These are phyloP conservation scores for Crataegus laevigata DNA, from an alignment of 306 rosid species.

Conservation along the genomic window DNA sequence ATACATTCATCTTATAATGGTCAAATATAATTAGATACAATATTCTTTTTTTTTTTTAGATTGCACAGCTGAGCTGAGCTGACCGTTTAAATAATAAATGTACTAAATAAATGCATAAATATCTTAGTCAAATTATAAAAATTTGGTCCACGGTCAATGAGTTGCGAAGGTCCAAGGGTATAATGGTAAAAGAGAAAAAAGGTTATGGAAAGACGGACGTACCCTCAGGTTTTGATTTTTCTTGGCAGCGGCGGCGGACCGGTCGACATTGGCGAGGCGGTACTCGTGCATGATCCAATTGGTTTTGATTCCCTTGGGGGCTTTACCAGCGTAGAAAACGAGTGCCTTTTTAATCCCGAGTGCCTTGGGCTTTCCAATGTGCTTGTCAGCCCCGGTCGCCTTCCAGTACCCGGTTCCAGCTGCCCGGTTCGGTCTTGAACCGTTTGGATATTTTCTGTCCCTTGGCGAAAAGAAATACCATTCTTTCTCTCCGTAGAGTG, in stretches of 20 bases:
- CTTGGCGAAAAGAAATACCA: slow-evolving; percentile 97
- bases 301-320: slow-evolving; percentile 78
- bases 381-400: slow-evolving; percentile 95
- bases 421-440: slow-evolving; percentile 90
- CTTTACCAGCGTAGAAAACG: slow-evolving; percentile 85
- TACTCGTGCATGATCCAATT: slow-evolving; percentile 99
- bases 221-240: slow-evolving; percentile 64
- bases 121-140: too few relatives aligned
- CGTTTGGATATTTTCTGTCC: slow-evolving; percentile 89
- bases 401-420: slow-evolving; percentile 91
- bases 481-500: slow-evolving; percentile 74
- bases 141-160: neutral
- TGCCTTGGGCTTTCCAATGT: slow-evolving; percentile 73
- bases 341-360: slow-evolving; percentile 88
- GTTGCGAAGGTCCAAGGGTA: neutral
- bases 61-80: too few relatives aligned
- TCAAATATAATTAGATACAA: too few relatives aligned
- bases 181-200: neutral
- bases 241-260: slow-evolving; percentile 51
- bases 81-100: too few relatives aligned
- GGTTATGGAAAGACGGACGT: neutral
- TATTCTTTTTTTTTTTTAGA: too few relatives aligned
- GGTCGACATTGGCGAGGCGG: slow-evolving; percentile 88
- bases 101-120: too few relatives aligned
- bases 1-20: too few relatives aligned